Evolutionary conservation across 176 grass and related monocot species (phyloP), one percentile per base, ranked within the genome.

Genomic region (Zoysia pacifica): DNA sequence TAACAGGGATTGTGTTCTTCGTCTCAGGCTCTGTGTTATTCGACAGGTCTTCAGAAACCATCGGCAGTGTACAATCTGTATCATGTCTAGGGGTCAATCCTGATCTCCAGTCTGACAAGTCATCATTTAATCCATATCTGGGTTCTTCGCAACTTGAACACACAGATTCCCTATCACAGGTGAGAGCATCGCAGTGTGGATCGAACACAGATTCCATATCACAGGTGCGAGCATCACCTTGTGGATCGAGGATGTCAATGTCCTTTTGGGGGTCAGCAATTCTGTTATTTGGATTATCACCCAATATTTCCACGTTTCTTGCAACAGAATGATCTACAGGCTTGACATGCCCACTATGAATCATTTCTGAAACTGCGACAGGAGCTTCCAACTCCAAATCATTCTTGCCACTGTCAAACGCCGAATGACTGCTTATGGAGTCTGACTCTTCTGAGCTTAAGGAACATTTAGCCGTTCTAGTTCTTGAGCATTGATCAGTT

Each of bases 401-500:
- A 76, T 76, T 48, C 11, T 64, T 81, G 41, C 4, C 8, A 65
- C 48, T 71, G 65, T 72, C 56, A 40, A 44, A 42, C 0, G 1
- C 77, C 51, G 76, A 81, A 76, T 65, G 10, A 65, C 82, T 76
- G 16, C 67, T 70, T 64, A 53, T 70, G 11, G 72, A 71, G 42
- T 81, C 72, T 18, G 58, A 71, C 11, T 82, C 79, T 70, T 87
- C 85, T 40, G 66, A 82, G 42, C 73, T 87, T 72, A 77, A 63
- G 5, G 79, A 77, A 82, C 40, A 77, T 76, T 63, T 64, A 65
- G 28, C 7, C 0, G 55, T 77, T 87, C 48, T 66, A 43, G 66
- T 82, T 59, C 65, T 82, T 71, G 85, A 87, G 66, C 65, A 87
- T 12, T 65, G 66, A 13, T 87, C 85, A 59, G 67, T 53, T 78